A percentile compares a stretch with the other conserved stretches of the same genome.
Evolutionary conservation across 768 basidiomycete genomes (phyloP).

Genomic region (Lentinula detonsa): DNA sequence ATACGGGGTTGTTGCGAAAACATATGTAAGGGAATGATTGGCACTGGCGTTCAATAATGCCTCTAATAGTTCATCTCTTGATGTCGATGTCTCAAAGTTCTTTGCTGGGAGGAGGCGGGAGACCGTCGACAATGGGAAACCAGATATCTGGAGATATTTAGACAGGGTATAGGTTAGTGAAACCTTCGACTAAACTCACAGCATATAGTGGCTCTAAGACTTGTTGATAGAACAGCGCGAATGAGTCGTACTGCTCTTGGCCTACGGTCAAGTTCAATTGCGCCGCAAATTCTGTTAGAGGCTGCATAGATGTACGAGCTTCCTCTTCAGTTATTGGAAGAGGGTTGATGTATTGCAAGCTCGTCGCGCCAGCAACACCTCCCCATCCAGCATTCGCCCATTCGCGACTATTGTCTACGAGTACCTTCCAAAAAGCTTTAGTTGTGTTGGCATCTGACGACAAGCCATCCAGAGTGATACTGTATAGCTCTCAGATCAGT

Average conservation of each 20-base stretch:
- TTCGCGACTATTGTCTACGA: not conserved
- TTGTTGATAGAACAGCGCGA: not conserved
- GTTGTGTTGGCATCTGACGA: not conserved
- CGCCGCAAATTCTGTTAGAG: not conserved
- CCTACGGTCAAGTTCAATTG: not conserved
- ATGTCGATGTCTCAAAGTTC: not conserved
- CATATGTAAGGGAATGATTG: not conserved
- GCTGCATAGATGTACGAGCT: not conserved
- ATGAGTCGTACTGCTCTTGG: not conserved
- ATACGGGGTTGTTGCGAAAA: not conserved
- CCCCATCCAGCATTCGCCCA: not conserved
- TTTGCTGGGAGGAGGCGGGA: not conserved
- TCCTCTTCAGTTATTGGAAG: not conserved
- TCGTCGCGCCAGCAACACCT: not conserved
- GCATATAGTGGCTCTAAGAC: not conserved
- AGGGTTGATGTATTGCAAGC: not conserved
- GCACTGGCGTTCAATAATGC: not conserved
- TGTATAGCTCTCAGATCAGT: not conserved
- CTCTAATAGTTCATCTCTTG: not conserved
- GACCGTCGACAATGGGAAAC: not conserved
- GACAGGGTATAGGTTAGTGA: not conserved
- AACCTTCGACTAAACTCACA: not conserved
- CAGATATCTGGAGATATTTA: not conserved
- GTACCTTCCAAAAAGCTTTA: not conserved
- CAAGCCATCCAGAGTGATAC: not conserved